Base-by-base conservation (phyloP, 139 green algal species). In the Chlamydomonas incerta region DNA sequence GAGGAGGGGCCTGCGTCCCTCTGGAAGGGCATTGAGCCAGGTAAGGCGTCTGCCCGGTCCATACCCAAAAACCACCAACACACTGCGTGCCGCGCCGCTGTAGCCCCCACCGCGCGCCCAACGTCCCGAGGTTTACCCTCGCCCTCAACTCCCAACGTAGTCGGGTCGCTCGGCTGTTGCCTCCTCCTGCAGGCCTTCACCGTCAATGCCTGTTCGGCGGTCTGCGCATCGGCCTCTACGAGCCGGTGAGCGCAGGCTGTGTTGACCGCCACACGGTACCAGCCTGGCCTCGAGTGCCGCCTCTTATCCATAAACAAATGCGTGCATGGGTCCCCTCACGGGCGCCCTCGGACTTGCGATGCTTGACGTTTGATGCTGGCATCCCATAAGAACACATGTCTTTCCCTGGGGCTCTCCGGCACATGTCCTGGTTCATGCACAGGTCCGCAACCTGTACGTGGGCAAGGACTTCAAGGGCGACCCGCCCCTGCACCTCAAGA, bases 141-240 rank as follows among this genome's bases (percentile, higher is more conserved):
- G n/a, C n/a, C n/a, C n/a, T n/a, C n/a, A n/a, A n/a, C n/a, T n/a
- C n/a, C n/a, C n/a, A n/a, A n/a, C n/a, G n/a, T n/a, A n/a, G n/a
- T n/a, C n/a, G n/a, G n/a, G n/a, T n/a, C n/a, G n/a, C n/a, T 57
- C 41, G 55, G 13, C 21, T 13, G 3, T 41, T 5, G 8, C 79
- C 28, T 35, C 20, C 15, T 21, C 23, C 24, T 88, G 81, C 93
- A 96, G 95, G 96, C 55, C 74, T 99, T 69, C 97, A 99, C 89
- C 89, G 98, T 28, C 98, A 99, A 90, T 95, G 94, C 63, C 75
- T 99, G 26, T 99, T 97, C 88, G 98, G 98, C 11, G 98, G 98
- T 0, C 94, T 99, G 15, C 91, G 98, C 34, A 99, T 99, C 47
- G 98, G 98, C 31, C 72, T 99, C 58, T 99, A 99, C 71, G 98